Base-by-base conservation (phyloP, 108 stramenopile species). In the Nitzschia palea region DNA sequence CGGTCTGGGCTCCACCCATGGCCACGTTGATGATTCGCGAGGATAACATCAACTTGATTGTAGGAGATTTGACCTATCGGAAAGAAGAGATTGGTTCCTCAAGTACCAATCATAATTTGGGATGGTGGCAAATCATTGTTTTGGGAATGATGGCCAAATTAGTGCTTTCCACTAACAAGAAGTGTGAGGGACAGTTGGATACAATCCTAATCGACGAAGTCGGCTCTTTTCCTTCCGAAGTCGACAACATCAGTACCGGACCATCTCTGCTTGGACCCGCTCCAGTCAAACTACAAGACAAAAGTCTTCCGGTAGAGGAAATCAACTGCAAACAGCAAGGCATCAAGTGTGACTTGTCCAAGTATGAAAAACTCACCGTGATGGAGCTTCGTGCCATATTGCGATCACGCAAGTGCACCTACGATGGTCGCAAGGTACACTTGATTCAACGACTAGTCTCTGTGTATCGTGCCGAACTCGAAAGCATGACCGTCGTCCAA, bases 401-500 rank as follows among this genome's bases (percentile, higher is more conserved):
- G 9, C 65, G 65, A 25, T 25, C 9, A 8, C 26, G 52, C 3
- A 35, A 53, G n/a, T 65, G 65, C 43, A 65, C 20, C 5, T 29
- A 51, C 9, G 45, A 20, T 18, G 65, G 65, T 15, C 28, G 33
- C 10, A 65, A 65, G 33, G 2, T 6, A 1, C 27, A 48, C 17
- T 37, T 65, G 51, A 23, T 65, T 5, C 52, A 22, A 15, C 50
- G 65, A 26, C 52, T 65, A 18, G 52, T 52, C 35, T 27, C 20
- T 0, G 52, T 65, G 12, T 53, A 65, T 23, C 28, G 29, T 20
- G 32, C 65, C 23, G 65, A 65, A 36, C 36, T 65, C 2, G 23
- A 53, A 40, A 36, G 34, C 20, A 36, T 54, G 32, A 65, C 65
- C 15, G 65, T 65, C 10, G 65, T 53, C 25, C 65, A 65, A 53